A percentile compares a stretch with the other conserved stretches of the same genome.
Evolutionary conservation across 2,329 filamentous ascomycete species (phyloP).

Genomic region (Aspergillus phoenicis): DNA sequence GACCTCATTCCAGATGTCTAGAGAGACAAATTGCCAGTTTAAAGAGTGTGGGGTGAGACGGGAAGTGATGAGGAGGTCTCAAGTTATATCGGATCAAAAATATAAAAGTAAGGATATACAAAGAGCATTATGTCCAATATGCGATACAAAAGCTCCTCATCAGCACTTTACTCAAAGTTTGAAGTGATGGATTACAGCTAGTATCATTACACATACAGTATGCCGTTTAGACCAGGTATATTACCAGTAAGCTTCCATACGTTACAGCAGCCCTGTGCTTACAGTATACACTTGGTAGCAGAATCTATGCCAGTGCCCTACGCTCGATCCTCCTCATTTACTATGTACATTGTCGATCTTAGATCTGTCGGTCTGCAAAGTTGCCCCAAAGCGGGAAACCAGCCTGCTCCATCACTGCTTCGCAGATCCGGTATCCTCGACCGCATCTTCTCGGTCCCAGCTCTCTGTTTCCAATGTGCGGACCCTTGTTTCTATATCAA

Average conservation of each 20-base stretch:
- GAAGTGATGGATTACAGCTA: neutral
- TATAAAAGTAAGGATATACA: too few relatives aligned
- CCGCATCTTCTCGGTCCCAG: slow-evolving; percentile 72
- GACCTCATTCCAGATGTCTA: too few relatives aligned
- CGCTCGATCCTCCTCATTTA: neutral
- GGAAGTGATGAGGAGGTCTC: too few relatives aligned
- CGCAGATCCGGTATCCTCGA: slow-evolving; percentile 66
- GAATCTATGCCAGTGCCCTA: neutral
- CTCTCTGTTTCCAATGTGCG: slow-evolving; percentile 68
- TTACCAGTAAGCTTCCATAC: neutral
- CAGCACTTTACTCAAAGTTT: neutral
- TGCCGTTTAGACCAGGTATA: neutral
- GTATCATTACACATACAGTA: neutral
- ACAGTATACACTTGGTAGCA: neutral
- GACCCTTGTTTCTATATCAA: slow-evolving; percentile 60
- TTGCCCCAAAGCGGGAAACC: neutral
- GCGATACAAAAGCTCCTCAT: too few relatives aligned
- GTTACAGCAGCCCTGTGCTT: neutral
- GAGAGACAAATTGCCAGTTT: too few relatives aligned
- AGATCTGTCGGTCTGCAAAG: neutral
- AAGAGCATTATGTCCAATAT: too few relatives aligned
- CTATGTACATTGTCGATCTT: neutral
- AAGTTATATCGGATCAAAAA: too few relatives aligned
- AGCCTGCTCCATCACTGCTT: slow-evolving; percentile 15
- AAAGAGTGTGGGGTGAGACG: too few relatives aligned